A percentile compares a stretch with the other conserved stretches of the same genome.
These are phyloP conservation scores for Zangia roseola DNA, from an alignment of 768 basidiomycete species.

Conservation along the genomic window DNA sequence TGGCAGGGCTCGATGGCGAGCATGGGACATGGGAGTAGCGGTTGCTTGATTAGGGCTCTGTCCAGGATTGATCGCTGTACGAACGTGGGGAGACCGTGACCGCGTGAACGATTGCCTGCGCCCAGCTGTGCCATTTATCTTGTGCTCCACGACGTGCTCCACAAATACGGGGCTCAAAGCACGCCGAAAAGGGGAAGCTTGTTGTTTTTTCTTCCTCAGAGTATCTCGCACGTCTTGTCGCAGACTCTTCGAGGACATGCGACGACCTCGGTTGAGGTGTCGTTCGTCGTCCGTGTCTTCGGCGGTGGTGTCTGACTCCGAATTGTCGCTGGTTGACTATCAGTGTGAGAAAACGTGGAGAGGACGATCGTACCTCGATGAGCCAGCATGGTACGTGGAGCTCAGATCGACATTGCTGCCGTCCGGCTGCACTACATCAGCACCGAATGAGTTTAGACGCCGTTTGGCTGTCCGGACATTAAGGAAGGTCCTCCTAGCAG, in stretches of 20 bases:
- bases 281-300: conserved; percentile 57
- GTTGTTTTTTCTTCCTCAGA: conserved; percentile 28
- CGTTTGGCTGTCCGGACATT: conserved; percentile 28
- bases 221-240: conserved; percentile 26
- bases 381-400: conserved; percentile 85
- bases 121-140: conserved; percentile 32
- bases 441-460: conserved; percentile 24
- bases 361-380: conserved; percentile 59
- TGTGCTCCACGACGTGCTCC: conserved; percentile 34
- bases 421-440: conserved; percentile 20
- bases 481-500: conserved; percentile 37
- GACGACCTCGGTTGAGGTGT: conserved; percentile 44
- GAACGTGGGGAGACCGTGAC: conserved; percentile 65
- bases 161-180: conserved; percentile 23
- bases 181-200: conserved; percentile 23
- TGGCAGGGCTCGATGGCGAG: conserved; percentile 37
- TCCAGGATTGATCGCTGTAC: conserved; percentile 29
- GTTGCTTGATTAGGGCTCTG: conserved; percentile 38
- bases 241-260: conserved; percentile 32
- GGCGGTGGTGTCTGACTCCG: conserved; percentile 50
- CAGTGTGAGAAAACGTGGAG: conserved; percentile 2
- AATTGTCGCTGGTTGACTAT: conserved; percentile 45
- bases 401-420: conserved; percentile 62
- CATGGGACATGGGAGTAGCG: conserved; percentile 41
- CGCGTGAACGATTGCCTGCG: conserved; percentile 58